Evolutionary conservation across 129 eudicot species (phyloP), one percentile per base, ranked within the genome.

Genomic region (Scalesia atractyloides): DNA sequence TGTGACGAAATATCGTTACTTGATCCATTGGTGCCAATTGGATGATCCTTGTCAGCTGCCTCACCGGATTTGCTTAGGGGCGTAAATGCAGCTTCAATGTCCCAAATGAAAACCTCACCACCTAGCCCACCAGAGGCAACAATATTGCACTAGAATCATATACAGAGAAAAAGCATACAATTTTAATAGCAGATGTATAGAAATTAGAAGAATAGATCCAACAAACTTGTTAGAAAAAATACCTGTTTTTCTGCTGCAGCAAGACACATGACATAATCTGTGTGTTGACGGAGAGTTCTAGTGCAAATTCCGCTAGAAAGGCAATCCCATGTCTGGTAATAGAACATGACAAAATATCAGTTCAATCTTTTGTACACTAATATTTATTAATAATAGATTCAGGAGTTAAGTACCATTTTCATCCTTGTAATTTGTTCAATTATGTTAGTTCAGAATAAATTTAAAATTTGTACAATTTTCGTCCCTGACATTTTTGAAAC

Each of bases 91-190:
- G 96, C 92, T 82, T 91, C 97, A 75, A 91, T 78, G 81, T 91
- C 97, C 97, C 97, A 91, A 48, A 91, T 84, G 76, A 88, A 91
- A 17, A 91, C 97, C 84, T 91, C 97, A 22, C 95, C 95, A 74
- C 97, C 97, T 59, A 91, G 84, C 46, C 97, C 97, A 81, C 89
- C 97, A 60, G 97, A 91, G 63, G 97, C 97, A 64, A 87, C 83
- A 61, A 88, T 46, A 73, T 91, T 87, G 78, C 86, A 75, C 97
- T 91, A 79, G 50, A 60, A 71, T 17, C 16, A 54, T 12, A 68
- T 14, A 51, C 5, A 44, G 18, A 68, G 6, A 66, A 18, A 69
- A 34, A 44, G 36, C 19, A 24, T 44, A 24, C 30, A 24, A 24
- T 7, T 24, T 24, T 24, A 24, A 24, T 0, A 24, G 30, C 30